Evolutionary conservation across 2,329 filamentous ascomycete genomes (phyloP).

Genomic region (Atkinsonella hypoxylon): DNA sequence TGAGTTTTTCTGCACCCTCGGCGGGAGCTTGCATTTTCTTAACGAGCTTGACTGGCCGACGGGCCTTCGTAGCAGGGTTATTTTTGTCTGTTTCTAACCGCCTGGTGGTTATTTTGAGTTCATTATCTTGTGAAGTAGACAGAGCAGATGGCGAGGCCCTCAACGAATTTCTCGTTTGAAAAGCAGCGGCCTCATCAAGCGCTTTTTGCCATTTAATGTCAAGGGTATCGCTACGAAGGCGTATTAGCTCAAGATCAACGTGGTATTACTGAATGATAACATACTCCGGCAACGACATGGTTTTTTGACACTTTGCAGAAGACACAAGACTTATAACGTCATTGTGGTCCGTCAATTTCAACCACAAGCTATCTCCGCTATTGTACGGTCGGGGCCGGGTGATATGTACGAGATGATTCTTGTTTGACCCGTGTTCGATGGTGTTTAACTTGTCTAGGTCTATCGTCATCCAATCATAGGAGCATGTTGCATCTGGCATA

Average conservation of each 20-base stretch:
- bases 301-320: background rate
- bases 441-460: background rate
- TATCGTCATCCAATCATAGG: constrained; percentile 6
- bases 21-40: constrained; percentile 3
- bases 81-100: background rate
- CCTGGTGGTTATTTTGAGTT: background rate
- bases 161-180: background rate
- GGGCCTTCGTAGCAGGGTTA: background rate
- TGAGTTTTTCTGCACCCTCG: background rate
- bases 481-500: background rate
- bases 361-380: constrained; percentile 7
- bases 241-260: background rate
- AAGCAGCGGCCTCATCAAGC: background rate
- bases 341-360: constrained; percentile 11
- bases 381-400: constrained; percentile 10
- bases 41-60: background rate
- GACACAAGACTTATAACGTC: background rate
- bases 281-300: background rate
- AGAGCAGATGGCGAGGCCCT: background rate
- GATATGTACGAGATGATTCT: constrained; percentile 13
- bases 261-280: background rate
- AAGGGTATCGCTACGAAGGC: background rate
- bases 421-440: constrained; percentile 9
- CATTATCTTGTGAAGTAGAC: background rate
- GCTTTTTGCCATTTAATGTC: constrained; percentile 1